A percentile compares a stretch with the other conserved stretches of the same genome.
Conservation (phyloP, 164 flowering plant species). For the Paratinospora sagittata region DNA sequence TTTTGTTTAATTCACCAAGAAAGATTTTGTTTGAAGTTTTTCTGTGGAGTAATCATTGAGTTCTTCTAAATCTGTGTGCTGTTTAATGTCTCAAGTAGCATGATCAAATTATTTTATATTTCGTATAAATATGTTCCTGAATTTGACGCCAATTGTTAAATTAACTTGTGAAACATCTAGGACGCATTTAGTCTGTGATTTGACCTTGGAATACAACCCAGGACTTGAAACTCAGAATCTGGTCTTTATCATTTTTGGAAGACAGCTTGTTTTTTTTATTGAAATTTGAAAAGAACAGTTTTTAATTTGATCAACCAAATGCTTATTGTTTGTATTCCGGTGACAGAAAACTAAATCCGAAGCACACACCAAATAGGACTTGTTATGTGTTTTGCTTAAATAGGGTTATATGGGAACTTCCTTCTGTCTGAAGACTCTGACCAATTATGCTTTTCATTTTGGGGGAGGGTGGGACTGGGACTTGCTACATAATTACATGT, state of each 20-base stretch:
- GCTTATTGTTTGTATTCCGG: too few relatives aligned
- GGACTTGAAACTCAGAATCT: too few relatives aligned
- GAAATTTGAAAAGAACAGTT: too few relatives aligned
- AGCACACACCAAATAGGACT: too few relatives aligned
- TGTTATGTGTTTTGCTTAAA: too few relatives aligned
- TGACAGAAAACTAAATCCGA: too few relatives aligned
- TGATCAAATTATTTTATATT: not conserved
- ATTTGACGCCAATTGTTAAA: not conserved
- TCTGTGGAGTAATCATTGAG: not conserved
- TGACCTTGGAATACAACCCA: too few relatives aligned
- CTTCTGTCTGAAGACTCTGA: not conserved
- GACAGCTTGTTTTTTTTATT: too few relatives aligned
- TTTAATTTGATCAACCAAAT: too few relatives aligned
- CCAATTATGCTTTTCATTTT: not conserved
- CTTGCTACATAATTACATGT: too few relatives aligned
- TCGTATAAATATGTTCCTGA: not conserved
- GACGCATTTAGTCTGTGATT: too few relatives aligned
- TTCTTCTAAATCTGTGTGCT: not conserved
- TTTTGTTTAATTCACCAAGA: not conserved
- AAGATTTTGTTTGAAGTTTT: not conserved
- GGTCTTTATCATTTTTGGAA: too few relatives aligned
- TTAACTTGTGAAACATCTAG: not conserved
- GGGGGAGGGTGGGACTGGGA: not conserved
- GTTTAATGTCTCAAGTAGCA: not conserved
- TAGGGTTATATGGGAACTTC: not conserved